These are phyloP conservation scores for Ophiostoma novo-ulmi DNA, from an alignment of 2,329 filamentous ascomycete species.

Conservation along the genomic window DNA sequence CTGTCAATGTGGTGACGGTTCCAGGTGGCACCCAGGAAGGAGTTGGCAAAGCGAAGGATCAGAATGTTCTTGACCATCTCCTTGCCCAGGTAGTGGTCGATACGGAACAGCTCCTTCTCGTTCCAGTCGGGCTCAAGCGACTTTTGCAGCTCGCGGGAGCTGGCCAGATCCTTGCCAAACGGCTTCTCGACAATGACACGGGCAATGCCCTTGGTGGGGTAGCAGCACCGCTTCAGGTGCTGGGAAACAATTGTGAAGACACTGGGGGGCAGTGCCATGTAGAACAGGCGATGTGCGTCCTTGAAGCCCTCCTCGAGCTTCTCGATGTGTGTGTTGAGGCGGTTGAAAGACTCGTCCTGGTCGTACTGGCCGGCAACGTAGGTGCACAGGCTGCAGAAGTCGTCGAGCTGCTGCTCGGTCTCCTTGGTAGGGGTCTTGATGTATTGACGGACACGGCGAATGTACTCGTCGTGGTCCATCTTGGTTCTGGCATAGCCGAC, in stretches of 20 bases:
- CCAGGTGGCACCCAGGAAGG: conserved; percentile 97
- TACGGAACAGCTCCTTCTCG: conserved; percentile 97
- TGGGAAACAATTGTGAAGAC: conserved; percentile 98
- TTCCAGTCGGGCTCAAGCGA: conserved; percentile 97
- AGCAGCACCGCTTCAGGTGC: conserved; percentile 95
- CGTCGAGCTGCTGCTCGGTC: conserved; percentile 87
- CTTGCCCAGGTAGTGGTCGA: conserved; percentile 98
- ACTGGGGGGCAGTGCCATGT: conserved; percentile 96
- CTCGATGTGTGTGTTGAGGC: conserved; percentile 78
- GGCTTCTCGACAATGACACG: conserved; percentile 99
- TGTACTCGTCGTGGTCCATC: conserved; percentile 96
- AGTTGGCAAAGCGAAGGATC: conserved; percentile 95
- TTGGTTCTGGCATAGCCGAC: conserved; percentile 98
- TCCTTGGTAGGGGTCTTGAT: conserved; percentile 99
- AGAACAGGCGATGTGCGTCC: conserved; percentile 90
- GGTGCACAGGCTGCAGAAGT: conserved; percentile 81
- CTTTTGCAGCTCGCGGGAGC: conserved; percentile 89
- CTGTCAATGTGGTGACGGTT: conserved; percentile 99
- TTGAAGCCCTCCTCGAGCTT: conserved; percentile 75
- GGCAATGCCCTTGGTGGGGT: conserved; percentile 82
- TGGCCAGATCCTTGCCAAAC: conserved; percentile 93
- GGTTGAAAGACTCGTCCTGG: conserved; percentile 87
- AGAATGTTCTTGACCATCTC: conserved; percentile 99
- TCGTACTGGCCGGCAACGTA: conserved; percentile 98
- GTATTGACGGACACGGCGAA: conserved; percentile 91